Base-by-base conservation (phyloP, 345 rosid species). In the Luvunga scandens region DNA sequence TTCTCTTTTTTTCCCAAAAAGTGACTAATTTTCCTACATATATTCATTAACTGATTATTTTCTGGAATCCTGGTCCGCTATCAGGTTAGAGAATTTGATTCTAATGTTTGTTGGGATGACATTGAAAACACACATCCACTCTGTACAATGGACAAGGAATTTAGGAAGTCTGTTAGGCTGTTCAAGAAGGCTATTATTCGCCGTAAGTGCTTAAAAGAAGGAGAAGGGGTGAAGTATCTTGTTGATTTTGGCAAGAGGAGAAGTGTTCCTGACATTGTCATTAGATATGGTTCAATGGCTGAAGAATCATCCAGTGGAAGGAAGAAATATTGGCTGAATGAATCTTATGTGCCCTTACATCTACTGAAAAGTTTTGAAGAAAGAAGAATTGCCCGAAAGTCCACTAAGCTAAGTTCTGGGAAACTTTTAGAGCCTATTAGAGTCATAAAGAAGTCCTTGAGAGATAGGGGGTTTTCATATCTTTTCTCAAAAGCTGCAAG, bases 241-340 rank as follows among this genome's bases (percentile, higher is more conserved):
- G 93, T 96, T 83, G 99, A 96, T 87, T 94, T 96, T 84, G 99
- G 99, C 70, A 94, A 94, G 86, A 91, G 99, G 85, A 96, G 89
- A 90, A 83, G 80, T 84, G 80, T 96, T 76, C 99, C 98, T 33
- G 91, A 91, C 22, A 80, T 91, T 71, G 98, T 94, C 55, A 42
- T 59, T 84, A 90, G 83, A 87, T 79, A 90, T 77, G 99, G 99
- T 42, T 81, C 82, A 71, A 67, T 84, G 77, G 84, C 91, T 72
- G 91, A 96, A 83, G 97, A 96, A 85, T 89, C 97, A 78, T 89
- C 95, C 45, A 96, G 94, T 80, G 98, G 86, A 76, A 91, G 93
- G 87, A 96, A 89, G 88, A 96, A 82, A 78, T 96, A 89, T 84
- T 96, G 99, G 99, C 77, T 96, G 82, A 87, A 79, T 72, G 97